Evolutionary conservation across 78 protist species (phyloP).

Genomic region (Cavenderia fasciculata): DNA sequence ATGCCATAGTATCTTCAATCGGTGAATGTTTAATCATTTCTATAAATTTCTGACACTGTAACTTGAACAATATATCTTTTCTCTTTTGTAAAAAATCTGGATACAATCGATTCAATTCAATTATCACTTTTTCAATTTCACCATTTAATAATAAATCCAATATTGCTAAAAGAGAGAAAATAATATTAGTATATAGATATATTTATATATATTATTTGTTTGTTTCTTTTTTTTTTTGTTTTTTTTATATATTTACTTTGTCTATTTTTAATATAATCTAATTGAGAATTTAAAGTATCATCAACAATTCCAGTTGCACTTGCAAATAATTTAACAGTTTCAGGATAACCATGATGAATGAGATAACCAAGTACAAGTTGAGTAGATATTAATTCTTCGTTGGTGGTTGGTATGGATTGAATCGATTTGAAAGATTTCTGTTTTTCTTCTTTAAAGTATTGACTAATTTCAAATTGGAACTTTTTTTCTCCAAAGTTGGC

Average conservation of each 20-base stretch:
- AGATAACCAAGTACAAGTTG: slow-evolving; percentile 72
- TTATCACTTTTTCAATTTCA: slow-evolving; percentile 66
- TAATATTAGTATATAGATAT: too few species aligned
- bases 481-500: slow-evolving; percentile 87
- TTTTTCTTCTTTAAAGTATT: slow-evolving; percentile 64
- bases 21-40: slow-evolving; percentile 72
- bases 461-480: slow-evolving; percentile 80
- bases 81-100: slow-evolving; percentile 38
- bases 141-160: slow-evolving; percentile 64
- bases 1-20: slow-evolving; percentile 55
- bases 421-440: slow-evolving; percentile 19
- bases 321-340: slow-evolving; percentile 80
- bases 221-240: too few species aligned
- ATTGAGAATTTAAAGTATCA: slow-evolving; percentile 26
- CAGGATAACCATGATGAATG: slow-evolving; percentile 82
- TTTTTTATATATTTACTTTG: slow-evolving; percentile 10
- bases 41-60: slow-evolving; percentile 69
- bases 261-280: slow-evolving; percentile 60
- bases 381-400: slow-evolving; percentile 44
- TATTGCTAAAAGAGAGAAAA: slow-evolving; percentile 29
- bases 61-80: slow-evolving; percentile 46
- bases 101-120: slow-evolving; percentile 23
- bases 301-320: slow-evolving; percentile 29
- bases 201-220: too few species aligned
- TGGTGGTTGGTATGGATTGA: slow-evolving; percentile 4